Evolutionary conservation across 73 alveolate genomes (phyloP).

Genomic region (Paramecium tetraurelia): DNA sequence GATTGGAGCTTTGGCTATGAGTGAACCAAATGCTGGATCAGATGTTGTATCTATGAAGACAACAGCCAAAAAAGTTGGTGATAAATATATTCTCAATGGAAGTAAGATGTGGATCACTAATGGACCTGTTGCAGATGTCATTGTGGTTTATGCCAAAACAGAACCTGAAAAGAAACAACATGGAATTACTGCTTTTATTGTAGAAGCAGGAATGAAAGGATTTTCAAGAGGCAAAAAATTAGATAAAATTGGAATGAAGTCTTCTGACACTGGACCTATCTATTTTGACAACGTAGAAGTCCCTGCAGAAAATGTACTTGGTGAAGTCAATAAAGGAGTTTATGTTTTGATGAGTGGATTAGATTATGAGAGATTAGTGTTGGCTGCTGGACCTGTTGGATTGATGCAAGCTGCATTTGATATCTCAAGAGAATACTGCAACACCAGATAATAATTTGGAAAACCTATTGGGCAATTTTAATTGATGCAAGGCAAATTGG

Average conservation of each 20-base stretch:
- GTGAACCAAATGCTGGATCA: conserved; percentile 90
- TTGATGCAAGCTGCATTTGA: conserved; percentile 87
- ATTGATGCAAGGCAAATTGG: conserved; percentile 82
- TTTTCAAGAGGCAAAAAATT: conserved; percentile 82
- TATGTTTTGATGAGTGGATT: conserved; percentile 90
- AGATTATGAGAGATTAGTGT: conserved; percentile 84
- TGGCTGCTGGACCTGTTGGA: conserved; percentile 96
- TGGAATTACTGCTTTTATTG: conserved; percentile 87
- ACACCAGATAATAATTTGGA: conserved; percentile 76
- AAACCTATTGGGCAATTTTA: conserved; percentile 77
- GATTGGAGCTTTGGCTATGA: conserved; percentile 94
- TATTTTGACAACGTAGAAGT: conserved; percentile 85
- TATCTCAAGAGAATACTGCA: conserved; percentile 72
- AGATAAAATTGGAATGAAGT: conserved; percentile 94
- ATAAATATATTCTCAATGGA: conserved; percentile 82
- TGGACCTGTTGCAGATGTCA: conserved; percentile 91
- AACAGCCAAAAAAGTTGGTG: conserved; percentile 83
- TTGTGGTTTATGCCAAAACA: conserved; percentile 92
- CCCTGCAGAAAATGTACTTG: conserved; percentile 85
- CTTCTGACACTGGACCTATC: conserved; percentile 86
- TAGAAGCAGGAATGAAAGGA: conserved; percentile 83
- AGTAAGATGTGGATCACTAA: conserved; percentile 93
- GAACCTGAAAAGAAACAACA: conserved; percentile 75
- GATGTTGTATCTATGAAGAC: conserved; percentile 86
- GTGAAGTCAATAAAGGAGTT: conserved; percentile 80